phyloP scores from a whole-genome alignment of 495 filamentous ascomycete species.

The Cenococcum geophilum region DNA sequence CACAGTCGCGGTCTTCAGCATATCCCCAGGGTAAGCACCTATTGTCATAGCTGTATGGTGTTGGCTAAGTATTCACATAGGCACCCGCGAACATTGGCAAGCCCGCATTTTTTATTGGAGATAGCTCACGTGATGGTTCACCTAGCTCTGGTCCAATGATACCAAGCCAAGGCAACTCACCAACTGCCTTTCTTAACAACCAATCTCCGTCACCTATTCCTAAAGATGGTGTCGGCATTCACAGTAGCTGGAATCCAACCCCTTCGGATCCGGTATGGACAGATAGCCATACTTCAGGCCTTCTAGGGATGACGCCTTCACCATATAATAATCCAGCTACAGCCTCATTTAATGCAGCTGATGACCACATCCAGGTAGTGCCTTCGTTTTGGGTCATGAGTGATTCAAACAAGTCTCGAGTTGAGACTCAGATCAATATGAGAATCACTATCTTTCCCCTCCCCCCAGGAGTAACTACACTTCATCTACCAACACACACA shows the following conservation, averaged over 20 bases:
- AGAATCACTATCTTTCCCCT: constrained; percentile 65
- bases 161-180: constrained; percentile 1
- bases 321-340: background rate
- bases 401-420: constrained; percentile 73
- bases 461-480: constrained; percentile 63
- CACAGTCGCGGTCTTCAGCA: background rate
- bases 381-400: constrained; percentile 46
- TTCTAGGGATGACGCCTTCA: background rate
- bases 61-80: background rate
- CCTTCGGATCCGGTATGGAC: background rate
- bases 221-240: background rate
- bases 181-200: background rate
- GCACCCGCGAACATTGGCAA: background rate
- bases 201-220: constrained; percentile 1
- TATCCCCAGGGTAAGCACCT: background rate
- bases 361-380: constrained; percentile 5
- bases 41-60: background rate
- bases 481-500: constrained; percentile 80
- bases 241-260: background rate
- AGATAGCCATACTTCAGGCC: background rate
- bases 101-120: background rate
- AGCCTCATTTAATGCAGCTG: constrained; percentile 9
- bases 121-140: constrained; percentile 3
- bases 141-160: background rate
- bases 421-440: constrained; percentile 90